phyloP scores from a whole-genome alignment of 139 green algal genomes.

The Asterochloris erici region DNA sequence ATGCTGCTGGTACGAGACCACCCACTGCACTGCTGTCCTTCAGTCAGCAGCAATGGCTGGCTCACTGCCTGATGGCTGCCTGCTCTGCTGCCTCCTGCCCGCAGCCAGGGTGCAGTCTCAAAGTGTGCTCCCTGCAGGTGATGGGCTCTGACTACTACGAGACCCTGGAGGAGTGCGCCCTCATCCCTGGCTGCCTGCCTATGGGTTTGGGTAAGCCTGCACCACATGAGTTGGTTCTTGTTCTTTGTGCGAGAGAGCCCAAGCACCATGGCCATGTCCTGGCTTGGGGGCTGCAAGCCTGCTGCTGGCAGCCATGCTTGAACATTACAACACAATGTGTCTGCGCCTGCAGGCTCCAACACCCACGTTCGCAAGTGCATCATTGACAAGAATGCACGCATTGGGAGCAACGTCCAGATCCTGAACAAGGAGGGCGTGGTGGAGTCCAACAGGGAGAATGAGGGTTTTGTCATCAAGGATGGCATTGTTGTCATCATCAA shows the following conservation, averaged over 20 bases:
- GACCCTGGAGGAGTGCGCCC: conserved; percentile 70
- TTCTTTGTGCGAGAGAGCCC: not conserved
- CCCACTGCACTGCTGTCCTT: conserved; percentile 42
- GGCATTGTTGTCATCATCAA: conserved; percentile 96
- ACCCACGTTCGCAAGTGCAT: conserved; percentile 62
- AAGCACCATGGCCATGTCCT: too few relatives aligned
- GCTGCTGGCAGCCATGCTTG: not conserved
- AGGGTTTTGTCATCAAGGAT: conserved; percentile 95
- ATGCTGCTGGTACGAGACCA: conserved; percentile 18
- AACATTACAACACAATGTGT: not conserved
- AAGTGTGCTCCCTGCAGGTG: not conserved
- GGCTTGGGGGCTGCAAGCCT: too few relatives aligned
- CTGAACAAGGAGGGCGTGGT: conserved; percentile 73
- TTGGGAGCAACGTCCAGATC: conserved; percentile 63
- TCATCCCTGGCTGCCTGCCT: conserved; percentile 81
- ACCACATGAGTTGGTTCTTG: not conserved
- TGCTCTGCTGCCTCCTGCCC: not conserved
- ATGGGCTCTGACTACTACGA: conserved; percentile 98
- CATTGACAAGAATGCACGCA: conserved; percentile 97
- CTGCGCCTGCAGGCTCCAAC: conserved; percentile 32
- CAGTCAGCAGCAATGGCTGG: conserved; percentile 10
- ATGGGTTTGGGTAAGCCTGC: conserved; percentile 83
- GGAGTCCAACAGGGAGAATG: conserved; percentile 82
- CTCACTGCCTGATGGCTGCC: too few relatives aligned
- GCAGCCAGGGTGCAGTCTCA: not conserved